Evolutionary conservation across 2,329 filamentous ascomycete genomes (phyloP).

Genomic region (Parastagonospora nodorum): DNA sequence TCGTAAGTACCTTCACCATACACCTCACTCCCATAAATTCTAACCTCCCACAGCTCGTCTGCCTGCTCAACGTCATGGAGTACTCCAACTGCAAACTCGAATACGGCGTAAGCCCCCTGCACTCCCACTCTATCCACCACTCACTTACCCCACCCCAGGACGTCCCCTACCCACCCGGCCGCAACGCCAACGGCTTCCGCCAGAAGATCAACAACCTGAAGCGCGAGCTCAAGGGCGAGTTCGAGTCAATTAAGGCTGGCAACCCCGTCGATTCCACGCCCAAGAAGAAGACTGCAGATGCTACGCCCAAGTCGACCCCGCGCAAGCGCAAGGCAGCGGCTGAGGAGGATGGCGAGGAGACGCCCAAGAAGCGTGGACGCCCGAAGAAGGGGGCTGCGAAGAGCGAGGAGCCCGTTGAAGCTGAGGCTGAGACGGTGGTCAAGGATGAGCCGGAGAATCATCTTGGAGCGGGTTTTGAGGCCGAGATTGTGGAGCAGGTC

Average conservation of each 20-base stretch:
- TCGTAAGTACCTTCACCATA: neutral
- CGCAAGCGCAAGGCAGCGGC: slow-evolving; percentile 26
- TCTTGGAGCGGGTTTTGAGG: neutral
- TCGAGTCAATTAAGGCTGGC: neutral
- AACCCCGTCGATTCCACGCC: neutral
- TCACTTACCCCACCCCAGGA: slow-evolving; percentile 13
- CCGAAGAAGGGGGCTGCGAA: slow-evolving; percentile 8
- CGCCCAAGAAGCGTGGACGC: slow-evolving; percentile 8
- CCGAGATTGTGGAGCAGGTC: neutral
- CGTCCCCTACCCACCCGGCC: slow-evolving; percentile 19
- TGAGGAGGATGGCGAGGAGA: neutral
- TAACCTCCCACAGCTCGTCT: neutral
- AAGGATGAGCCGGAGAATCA: slow-evolving; percentile 3
- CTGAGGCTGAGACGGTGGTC: neutral
- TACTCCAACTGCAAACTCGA: slow-evolving; percentile 15
- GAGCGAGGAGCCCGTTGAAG: slow-evolving; percentile 5
- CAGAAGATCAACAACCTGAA: slow-evolving; percentile 1
- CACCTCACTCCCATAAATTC: neutral
- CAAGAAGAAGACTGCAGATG: slow-evolving; percentile 24
- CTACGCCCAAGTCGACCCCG: slow-evolving; percentile 3
- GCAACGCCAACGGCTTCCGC: neutral
- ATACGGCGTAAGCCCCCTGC: slow-evolving; percentile 10
- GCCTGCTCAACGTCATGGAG: slow-evolving; percentile 11
- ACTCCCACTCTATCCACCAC: neutral
- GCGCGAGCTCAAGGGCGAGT: neutral